Percentiles rank a stretch among this genome's conserved stretches.
phyloP scores from a whole-genome alignment of 2,329 filamentous ascomycete genomes.

The Exophiala mesophila region DNA sequence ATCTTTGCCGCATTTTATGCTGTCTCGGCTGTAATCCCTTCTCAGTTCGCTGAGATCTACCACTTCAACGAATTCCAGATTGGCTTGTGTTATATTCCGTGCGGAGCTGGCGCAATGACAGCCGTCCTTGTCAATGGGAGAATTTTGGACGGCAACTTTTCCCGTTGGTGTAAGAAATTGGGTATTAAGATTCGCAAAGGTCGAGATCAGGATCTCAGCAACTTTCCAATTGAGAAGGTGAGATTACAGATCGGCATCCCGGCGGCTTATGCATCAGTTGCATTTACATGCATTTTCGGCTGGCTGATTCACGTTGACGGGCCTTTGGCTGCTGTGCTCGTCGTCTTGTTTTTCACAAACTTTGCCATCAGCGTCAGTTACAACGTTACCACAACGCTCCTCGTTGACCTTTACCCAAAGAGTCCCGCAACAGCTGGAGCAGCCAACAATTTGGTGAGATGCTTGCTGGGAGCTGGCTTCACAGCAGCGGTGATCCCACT shows the following conservation, averaged over 20 bases:
- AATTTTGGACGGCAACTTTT: slow-evolving; percentile 68
- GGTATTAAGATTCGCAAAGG: slow-evolving; percentile 58
- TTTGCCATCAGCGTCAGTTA: slow-evolving; percentile 39
- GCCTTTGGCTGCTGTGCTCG: slow-evolving; percentile 31
- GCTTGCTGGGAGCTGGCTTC: slow-evolving; percentile 48
- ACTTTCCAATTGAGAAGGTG: slow-evolving; percentile 48
- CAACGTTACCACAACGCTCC: slow-evolving; percentile 43
- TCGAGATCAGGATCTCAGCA: slow-evolving; percentile 47
- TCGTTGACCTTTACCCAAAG: slow-evolving; percentile 49
- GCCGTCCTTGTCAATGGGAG: slow-evolving; percentile 38
- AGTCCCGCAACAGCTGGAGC: slow-evolving; percentile 50
- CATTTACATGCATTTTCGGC: slow-evolving; percentile 33
- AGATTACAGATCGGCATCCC: slow-evolving; percentile 33
- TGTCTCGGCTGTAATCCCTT: slow-evolving; percentile 43
- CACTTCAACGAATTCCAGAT: slow-evolving; percentile 46
- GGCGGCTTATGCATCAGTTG: slow-evolving; percentile 27
- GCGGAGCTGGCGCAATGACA: slow-evolving; percentile 28
- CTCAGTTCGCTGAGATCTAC: slow-evolving; percentile 44
- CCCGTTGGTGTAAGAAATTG: slow-evolving; percentile 57
- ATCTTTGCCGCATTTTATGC: slow-evolving; percentile 48
- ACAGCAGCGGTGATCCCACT: slow-evolving; percentile 49
- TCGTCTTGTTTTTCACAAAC: slow-evolving; percentile 35
- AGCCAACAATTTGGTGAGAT: slow-evolving; percentile 50
- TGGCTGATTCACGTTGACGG: slow-evolving; percentile 35
- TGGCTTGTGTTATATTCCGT: slow-evolving; percentile 34